Base-by-base conservation (phyloP, 129 eudicot genomes). In the Saussurea involucrata region DNA sequence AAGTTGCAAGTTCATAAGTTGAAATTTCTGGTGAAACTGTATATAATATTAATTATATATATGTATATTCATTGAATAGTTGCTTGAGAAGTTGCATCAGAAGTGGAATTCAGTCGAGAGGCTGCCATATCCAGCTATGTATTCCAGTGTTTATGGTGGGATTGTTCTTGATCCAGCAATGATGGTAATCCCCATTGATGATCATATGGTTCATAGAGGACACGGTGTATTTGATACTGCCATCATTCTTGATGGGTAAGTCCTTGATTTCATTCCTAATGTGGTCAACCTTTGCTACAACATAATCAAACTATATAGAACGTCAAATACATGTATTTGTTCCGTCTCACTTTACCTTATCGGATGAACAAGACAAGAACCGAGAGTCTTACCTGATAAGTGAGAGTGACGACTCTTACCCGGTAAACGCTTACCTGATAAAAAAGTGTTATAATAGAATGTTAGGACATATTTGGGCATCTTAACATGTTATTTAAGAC, bases 111-210 rank as follows among this genome's bases (percentile, higher is more conserved):
- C 84, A 69, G 86, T 73, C 21, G 88, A 88, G 83, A 83, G 83
- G 75, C 72, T 73, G 67, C 93, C 96, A 40, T 92, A 87, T 24
- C 97, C 96, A 3, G 97, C 99, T 68, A 95, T 95, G 99, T 95
- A 95, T 83, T 92, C 97, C 1, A 95, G 97, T 81, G 83, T 87
- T 76, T 95, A 81, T 72, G 97, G 92, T 63, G 99, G 99, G 60
- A 92, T 95, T 33, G 83, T 90, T 77, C 93, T 92, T 37, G 97
- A 95, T 85, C 97, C 97, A 24, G 96, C 96, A 25, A 79, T 92
- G 90, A 95, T 95, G 99, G 92, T 92, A 24, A 95, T 95, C 71
- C 97, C 99, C 3, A 83, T 95, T 10, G 98, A 94, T 78, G 98
- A 94, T 85, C 98, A 94, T 83, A 91, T 91, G 98, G 93, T 87